These are phyloP conservation scores for Rhododendron molle DNA, from an alignment of 148 eudicot species.

Conservation along the genomic window DNA sequence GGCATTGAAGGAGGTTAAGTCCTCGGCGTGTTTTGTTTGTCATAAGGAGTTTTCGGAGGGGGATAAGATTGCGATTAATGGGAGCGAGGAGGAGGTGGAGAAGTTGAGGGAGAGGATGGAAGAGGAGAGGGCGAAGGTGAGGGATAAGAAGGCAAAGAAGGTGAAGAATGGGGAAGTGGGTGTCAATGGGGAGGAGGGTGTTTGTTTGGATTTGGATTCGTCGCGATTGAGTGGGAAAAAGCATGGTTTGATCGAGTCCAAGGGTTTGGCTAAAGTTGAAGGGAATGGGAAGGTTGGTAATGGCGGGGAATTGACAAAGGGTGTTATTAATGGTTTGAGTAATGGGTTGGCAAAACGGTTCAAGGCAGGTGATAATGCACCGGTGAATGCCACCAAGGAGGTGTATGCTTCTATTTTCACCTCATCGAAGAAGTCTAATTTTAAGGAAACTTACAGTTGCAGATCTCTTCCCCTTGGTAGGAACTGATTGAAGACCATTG, in stretches of 20 bases:
- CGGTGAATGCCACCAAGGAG: conserved; percentile 66
- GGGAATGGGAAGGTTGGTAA: conserved; percentile 23
- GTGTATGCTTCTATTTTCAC: conserved; percentile 84
- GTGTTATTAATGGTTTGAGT: background rate
- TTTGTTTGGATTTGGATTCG: background rate
- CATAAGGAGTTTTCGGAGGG: conserved; percentile 47
- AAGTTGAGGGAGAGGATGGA: conserved; percentile 54
- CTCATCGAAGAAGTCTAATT: conserved; percentile 73
- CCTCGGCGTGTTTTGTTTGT: conserved; percentile 64
- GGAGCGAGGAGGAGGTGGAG: conserved; percentile 72
- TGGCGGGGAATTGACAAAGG: conserved; percentile 14
- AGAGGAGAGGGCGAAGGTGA: conserved; percentile 39
- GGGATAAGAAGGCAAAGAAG: conserved; percentile 49
- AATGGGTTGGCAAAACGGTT: conserved; percentile 42
- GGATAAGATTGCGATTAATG: conserved; percentile 83
- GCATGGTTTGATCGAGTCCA: conserved; percentile 39
- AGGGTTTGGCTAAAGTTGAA: conserved; percentile 29
- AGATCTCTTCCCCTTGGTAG: conserved; percentile 91
- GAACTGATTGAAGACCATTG: conserved; percentile 40
- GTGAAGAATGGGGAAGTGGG: conserved; percentile 34
- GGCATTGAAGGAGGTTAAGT: conserved; percentile 78
- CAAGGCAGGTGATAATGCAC: conserved; percentile 68
- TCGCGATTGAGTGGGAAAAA: conserved; percentile 45
- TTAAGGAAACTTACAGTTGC: conserved; percentile 80
- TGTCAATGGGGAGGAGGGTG: conserved; percentile 13